Evolutionary conservation across 1,284 basidiomycete species (phyloP), one percentile per base, ranked within the genome.

Genomic region (Afroboletus lepidellus): DNA sequence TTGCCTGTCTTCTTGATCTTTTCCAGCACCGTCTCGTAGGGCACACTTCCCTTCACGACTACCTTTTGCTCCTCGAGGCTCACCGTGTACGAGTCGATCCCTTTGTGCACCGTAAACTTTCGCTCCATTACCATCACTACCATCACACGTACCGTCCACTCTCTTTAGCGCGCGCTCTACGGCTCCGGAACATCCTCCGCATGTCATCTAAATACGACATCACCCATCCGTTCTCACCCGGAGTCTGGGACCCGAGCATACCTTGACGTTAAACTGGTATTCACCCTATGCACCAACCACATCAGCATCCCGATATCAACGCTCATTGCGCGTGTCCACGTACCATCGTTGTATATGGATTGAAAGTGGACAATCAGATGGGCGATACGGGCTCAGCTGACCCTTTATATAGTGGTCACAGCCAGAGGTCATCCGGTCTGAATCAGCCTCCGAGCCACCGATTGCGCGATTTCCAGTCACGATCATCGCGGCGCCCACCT

Each of bases 1-100:
- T 94, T 94, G 58, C 92, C 92, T 3, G 91, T 94, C 81, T 92
- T 94, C 77, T 84, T 82, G 69, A 94, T 91, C 76, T 79, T 90
- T 45, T 74, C 83, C 34, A 85, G 69, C 41, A 92, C 75, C 5
- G 78, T 77, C 0, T 92, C 87, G 66, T 88, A 91, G 11, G 77
- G 63, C 11, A 81, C 76, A 4, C 74, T 73, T 15, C 83, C 84
- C 23, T 71, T 83, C 43, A 94, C 90, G 41, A 81, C 57, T 44
- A 93, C 91, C 61, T 80, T 78, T 69, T 94, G 89, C 38, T 74
- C 82, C 45, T 83, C 83, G 27, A 92, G 78, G 63, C 68, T 76
- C 57, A 93, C 85, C 6, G 76, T 71, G 70, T 76, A 91, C 3
- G 70, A 27, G 12, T 30, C 67, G 34, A 90, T 76, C 16, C 80